Percentiles rank a stretch among this genome's conserved stretches.
These are phyloP conservation scores for Podaxis rugospora DNA, from an alignment of 768 basidiomycete genomes.

Conservation along the genomic window DNA sequence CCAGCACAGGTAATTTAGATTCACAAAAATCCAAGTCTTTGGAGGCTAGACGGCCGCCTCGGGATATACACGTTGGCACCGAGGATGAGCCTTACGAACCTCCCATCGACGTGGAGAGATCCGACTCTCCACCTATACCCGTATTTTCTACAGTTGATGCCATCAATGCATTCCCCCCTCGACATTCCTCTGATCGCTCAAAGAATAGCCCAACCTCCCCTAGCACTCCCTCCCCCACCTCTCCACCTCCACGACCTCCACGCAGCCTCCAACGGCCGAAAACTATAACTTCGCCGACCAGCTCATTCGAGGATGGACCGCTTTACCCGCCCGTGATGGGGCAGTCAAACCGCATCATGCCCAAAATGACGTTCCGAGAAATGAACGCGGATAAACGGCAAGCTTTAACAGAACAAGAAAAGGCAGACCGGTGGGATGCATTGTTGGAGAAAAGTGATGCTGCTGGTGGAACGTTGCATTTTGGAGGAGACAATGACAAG, in stretches of 20 bases:
- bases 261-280: conserved; percentile 22
- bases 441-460: conserved; percentile 58
- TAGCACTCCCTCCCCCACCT: conserved; percentile 14
- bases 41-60: not conserved
- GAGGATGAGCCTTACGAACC: conserved; percentile 3
- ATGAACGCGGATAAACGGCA: conserved; percentile 30
- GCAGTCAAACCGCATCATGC: not conserved
- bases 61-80: conserved; percentile 9
- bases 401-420: conserved; percentile 61
- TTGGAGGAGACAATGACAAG: conserved; percentile 31
- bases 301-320: conserved; percentile 16
- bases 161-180: conserved; percentile 40
- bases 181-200: conserved; percentile 12
- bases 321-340: conserved; percentile 1
- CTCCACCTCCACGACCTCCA: conserved; percentile 27
- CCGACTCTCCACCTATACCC: conserved; percentile 42
- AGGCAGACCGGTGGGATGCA: conserved; percentile 68
- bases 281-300: conserved; percentile 13
- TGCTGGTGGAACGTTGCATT: conserved; percentile 72
- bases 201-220: conserved; percentile 8
- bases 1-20: not conserved
- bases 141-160: conserved; percentile 42
- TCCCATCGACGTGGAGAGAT: not conserved
- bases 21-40: conserved; percentile 7
- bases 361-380: conserved; percentile 42